These are phyloP conservation scores for Salinomyces thailandicus DNA, from an alignment of 2,329 filamentous ascomycete species.

Conservation along the genomic window DNA sequence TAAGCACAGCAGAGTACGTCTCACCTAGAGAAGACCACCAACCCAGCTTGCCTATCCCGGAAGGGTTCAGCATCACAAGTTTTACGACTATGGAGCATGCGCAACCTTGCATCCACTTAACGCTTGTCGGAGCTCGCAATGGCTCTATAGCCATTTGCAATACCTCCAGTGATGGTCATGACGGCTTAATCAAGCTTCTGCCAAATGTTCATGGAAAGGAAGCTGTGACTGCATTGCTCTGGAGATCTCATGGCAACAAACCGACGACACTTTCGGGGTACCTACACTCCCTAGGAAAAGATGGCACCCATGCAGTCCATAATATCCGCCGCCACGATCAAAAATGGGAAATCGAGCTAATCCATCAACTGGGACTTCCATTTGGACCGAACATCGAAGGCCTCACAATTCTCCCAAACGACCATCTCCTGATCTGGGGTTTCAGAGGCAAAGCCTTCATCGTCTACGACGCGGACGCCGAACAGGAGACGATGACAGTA, in stretches of 20 bases:
- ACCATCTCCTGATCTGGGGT: conserved; percentile 62
- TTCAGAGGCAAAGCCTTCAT: conserved; percentile 73
- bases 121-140: conserved; percentile 46
- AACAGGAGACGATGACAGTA: conserved; percentile 58
- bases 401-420: conserved; percentile 46
- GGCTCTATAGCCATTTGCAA: conserved; percentile 41
- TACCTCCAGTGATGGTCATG: neutral
- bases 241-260: conserved; percentile 9
- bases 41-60: no score
- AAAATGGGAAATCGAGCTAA: conserved; percentile 36
- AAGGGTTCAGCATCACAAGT: conserved; percentile 44
- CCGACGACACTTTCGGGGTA: conserved; percentile 31
- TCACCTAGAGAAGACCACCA: no score
- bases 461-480: conserved; percentile 64
- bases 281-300: conserved; percentile 63
- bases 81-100: no score
- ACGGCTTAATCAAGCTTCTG: neutral
- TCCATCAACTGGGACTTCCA: conserved; percentile 59
- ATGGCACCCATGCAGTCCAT: conserved; percentile 65
- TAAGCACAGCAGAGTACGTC: no score
- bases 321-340: conserved; percentile 20
- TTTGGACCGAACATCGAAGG: conserved; percentile 70
- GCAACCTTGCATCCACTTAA: no score
- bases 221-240: conserved; percentile 56
- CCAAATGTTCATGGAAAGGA: conserved; percentile 41